Base-by-base conservation (phyloP, 1,284 basidiomycete species). In the Caloboletus firmus region DNA sequence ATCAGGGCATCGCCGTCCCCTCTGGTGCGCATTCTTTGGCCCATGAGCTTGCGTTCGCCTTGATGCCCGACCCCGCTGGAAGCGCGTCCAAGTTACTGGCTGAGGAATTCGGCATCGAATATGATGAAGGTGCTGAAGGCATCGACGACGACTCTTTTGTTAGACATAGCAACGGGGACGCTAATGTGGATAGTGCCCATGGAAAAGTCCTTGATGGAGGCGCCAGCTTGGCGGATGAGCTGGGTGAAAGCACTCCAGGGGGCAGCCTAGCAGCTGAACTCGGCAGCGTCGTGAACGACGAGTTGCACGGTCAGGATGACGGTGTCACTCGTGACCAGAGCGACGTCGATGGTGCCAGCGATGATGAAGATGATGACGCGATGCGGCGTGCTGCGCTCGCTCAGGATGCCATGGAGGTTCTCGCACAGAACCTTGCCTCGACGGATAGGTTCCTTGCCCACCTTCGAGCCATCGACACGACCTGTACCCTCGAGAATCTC, bases 81-180 rank as follows among this genome's bases (percentile, higher is more conserved):
- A 54, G 62, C 36, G 80, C 86, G 41, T 90, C 89, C 15, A 86
- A 82, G 68, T 68, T 90, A 42, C 76, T 92, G 11, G 87, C 88
- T 22, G 89, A 91, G 67, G 90, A 92, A 69, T 89, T 92, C 61
- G 89, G 89, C 11, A 86, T 92, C 58, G 90, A 92, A 66, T 91
- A 88, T 61, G 89, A 92, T 57, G 89, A 91, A 66, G 89, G 87
- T 31, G 87, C 87, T 32, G 88, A 91, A 72, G 89, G 87, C 37
- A 89, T 88, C 57, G 89, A 80, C 52, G 69, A 68, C 59, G 45
- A 66, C 49, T 59, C 55, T 24, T 55, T 67, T 28, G 45, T 47
- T 28, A 42, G 36, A 40, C 62, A 58, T 32, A 12, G 32, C 42
- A 57, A 55, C 40, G 56, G 55, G 9, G 35, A 62, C 6, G 54